Percentiles rank a stretch among this genome's conserved stretches.
These are phyloP conservation scores for Podospora didyma DNA, from an alignment of 495 filamentous ascomycete genomes.

Conservation along the genomic window DNA sequence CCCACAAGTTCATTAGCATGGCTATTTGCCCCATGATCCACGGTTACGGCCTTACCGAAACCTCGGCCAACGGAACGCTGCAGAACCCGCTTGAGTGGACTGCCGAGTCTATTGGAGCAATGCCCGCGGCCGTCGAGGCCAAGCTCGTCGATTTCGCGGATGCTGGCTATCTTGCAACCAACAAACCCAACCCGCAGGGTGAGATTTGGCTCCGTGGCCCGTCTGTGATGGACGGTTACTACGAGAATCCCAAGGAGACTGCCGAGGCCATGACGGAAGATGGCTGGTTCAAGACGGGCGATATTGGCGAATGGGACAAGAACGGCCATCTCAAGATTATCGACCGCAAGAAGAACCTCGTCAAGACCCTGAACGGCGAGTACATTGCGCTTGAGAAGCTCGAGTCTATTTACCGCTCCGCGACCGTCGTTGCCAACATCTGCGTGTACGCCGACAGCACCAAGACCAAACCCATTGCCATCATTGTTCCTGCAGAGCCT, in stretches of 20 bases:
- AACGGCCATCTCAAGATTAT: constrained; percentile 84
- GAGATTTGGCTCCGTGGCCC: constrained; percentile 90
- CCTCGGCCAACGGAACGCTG: constrained; percentile 85
- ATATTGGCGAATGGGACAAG: constrained; percentile 85
- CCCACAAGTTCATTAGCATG: constrained; percentile 83
- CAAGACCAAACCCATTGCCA: constrained; percentile 83
- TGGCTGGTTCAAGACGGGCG: constrained; percentile 95
- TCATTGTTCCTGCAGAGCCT: constrained; percentile 86
- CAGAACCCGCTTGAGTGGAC: constrained; percentile 92
- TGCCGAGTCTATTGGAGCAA: constrained; percentile 70
- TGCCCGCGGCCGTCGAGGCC: constrained; percentile 78
- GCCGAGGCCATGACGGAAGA: constrained; percentile 67
- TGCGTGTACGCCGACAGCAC: constrained; percentile 83
- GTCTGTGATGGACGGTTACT: constrained; percentile 70
- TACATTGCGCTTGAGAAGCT: constrained; percentile 99
- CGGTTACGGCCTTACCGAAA: constrained; percentile 97
- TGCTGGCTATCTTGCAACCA: constrained; percentile 83
- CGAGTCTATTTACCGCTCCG: constrained; percentile 87
- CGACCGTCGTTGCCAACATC: constrained; percentile 85
- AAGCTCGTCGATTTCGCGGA: constrained; percentile 96
- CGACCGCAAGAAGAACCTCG: constrained; percentile 96
- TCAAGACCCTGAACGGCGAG: constrained; percentile 94
- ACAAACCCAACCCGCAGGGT: constrained; percentile 84
- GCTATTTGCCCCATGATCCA: constrained; percentile 83
- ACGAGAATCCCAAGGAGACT: constrained; percentile 80